Base-by-base conservation (phyloP, 1,284 basidiomycete genomes). In the Peniophora sp. region DNA sequence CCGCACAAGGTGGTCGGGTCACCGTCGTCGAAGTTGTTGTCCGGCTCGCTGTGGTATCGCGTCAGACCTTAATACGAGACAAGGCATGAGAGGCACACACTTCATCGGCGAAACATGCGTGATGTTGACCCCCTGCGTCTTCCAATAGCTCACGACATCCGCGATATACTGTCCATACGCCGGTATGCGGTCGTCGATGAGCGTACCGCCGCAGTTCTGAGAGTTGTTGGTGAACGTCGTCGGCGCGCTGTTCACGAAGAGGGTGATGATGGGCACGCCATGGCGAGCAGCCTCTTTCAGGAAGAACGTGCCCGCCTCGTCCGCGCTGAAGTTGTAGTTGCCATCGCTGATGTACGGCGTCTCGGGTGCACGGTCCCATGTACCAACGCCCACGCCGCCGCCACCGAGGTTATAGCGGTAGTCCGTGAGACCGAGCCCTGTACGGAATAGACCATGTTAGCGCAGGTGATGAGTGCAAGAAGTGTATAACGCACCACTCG, bases 61-160 rank as follows among this genome's bases (percentile, higher is more conserved):
- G 15, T 41, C 15, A 20, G 15, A 5, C n/a, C 8, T 20, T n/a
- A 8, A 41, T 5, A n/a, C 5, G 8, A 8, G 37, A n/a, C 15
- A 15, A 8, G 37, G 18, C 8, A 44, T 52, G 41, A 58, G 57
- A 24, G 57, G 55, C 41, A 59, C 60, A 43, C 20, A 43, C 48
- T 62, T 62, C 59, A 62, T 58, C n/a, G 60, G 60, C 22, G 59
- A 60, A 23, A 62, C 51, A 48, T 59, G 57, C 10, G 56, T 57
- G 39, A 62, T 53, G n/a, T 50, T 48, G 22, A 62, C 54, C 12
- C 52, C 52, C 49, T 60, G 52, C 27, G 39, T 49, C 20, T 49
- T 54, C 48, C 54, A 60, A 47, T 62, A 55, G 6, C 47, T 47
- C 8, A 62, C 46, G 1, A 60, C 57, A 41, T 59, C 60, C 3